Evolutionary conservation across 805 yeast genomes (phyloP), one percentile per base, ranked within the genome.

Genomic region (Kodamaea jinghongensis): DNA sequence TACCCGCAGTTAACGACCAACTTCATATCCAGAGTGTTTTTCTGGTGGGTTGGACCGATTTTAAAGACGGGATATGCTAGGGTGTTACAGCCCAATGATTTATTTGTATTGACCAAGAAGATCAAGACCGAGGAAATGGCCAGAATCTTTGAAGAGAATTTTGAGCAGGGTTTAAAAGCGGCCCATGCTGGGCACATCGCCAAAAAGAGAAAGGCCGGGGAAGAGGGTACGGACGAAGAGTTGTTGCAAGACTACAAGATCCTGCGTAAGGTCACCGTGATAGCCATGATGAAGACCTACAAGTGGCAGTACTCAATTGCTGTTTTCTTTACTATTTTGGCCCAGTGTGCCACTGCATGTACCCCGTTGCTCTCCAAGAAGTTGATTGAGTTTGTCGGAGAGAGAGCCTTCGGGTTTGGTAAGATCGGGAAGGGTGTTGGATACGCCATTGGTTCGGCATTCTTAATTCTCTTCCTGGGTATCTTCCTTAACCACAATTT

Each of bases 21-120:
- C 37, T 31, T 58, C 25, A 6, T 79, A 9, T 67, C 71, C 10
- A 63, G 61, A 47, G 34, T 69, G 0, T 75, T 79, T 49, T 1
- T 83, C 55, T 72, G 81, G 78, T 86, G 91, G 89, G 58, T 85
- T 32, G 51, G 61, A 14, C 89, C 89, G 0, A 49, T 85, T 28
- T 60, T 86, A 67, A 61, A 59, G 10, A 73, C 75, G 4, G 93
- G 95, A 5, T 85, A 85, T 56, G 81, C 78, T 55, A 70, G 93
- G 51, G 82, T 89, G 0, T 60, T 85, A 31, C 76, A 75, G 31
- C 79, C 83, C 1, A 72, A 76, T 33, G 93, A 85, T 59, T 55
- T 84, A 15, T 48, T 49, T 34, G 12, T 54, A 4, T 54, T 39
- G 37, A 54, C 60, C 1, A 46, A 58, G 9, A 8, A 9, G 5